Evolutionary conservation across 2,329 filamentous ascomycete genomes (phyloP).

Genomic region (Xylariaceae sp.): DNA sequence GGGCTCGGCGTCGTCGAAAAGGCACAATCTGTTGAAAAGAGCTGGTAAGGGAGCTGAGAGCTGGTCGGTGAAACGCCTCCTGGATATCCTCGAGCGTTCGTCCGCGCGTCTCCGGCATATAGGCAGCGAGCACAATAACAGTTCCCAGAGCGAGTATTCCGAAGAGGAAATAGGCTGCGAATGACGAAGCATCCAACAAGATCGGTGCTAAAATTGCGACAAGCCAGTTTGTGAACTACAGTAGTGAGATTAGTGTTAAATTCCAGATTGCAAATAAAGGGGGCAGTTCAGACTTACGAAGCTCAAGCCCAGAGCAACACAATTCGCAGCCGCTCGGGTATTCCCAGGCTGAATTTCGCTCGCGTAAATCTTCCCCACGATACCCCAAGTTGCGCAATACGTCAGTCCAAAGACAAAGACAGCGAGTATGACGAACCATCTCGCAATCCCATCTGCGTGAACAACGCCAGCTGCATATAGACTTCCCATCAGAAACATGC

Average conservation of each 20-base stretch:
- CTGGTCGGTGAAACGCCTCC: constrained; percentile 39
- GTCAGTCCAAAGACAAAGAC: constrained; percentile 49
- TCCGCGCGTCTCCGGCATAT: constrained; percentile 52
- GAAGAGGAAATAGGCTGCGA: constrained; percentile 46
- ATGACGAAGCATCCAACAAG: constrained; percentile 39
- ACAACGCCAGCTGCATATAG: constrained; percentile 49
- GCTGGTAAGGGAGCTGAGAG: constrained; percentile 1
- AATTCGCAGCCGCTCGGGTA: constrained; percentile 54
- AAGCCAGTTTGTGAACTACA: constrained; percentile 31
- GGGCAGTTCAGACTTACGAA: constrained; percentile 20
- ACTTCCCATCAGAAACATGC: constrained; percentile 53
- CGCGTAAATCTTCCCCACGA: constrained; percentile 55
- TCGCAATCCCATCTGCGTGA: constrained; percentile 37
- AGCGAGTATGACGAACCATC: constrained; percentile 50
- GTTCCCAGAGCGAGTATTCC: constrained; percentile 40
- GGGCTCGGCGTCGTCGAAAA: constrained; percentile 8
- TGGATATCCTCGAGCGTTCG: constrained; percentile 49
- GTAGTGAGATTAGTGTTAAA: not conserved
- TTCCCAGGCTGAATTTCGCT: constrained; percentile 56
- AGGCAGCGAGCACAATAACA: constrained; percentile 36
- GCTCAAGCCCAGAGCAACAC: constrained; percentile 42
- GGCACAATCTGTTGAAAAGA: not conserved
- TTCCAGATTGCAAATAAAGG: not conserved
- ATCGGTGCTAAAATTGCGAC: constrained; percentile 44
- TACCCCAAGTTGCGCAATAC: constrained; percentile 51